phyloP scores from a whole-genome alignment of 1,284 basidiomycete species.

The Coriolopsis trogii region DNA sequence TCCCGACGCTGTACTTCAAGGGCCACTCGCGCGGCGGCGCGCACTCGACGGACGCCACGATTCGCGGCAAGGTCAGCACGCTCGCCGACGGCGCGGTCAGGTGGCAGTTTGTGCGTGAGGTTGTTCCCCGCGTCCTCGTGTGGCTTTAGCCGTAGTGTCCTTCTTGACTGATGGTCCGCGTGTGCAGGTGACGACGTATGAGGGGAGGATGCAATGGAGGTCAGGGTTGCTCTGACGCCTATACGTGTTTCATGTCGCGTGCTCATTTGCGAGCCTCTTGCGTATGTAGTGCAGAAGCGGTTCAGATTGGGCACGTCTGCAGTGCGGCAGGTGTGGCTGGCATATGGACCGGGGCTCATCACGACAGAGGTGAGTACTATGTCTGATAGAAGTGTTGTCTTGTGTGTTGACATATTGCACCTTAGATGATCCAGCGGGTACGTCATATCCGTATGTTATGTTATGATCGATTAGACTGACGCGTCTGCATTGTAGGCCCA shows the following conservation, averaged over 20 bases:
- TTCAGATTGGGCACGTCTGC: slow-evolving; percentile 62
- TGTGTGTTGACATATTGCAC: neutral
- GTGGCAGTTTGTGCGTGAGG: slow-evolving; percentile 63
- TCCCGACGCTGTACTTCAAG: slow-evolving; percentile 56
- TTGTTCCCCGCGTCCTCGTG: slow-evolving; percentile 8
- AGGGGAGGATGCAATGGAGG: slow-evolving; percentile 32
- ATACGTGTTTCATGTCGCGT: neutral
- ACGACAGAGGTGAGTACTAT: slow-evolving; percentile 51
- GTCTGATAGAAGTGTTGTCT: neutral
- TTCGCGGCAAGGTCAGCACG: slow-evolving; percentile 62
- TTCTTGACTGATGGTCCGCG: neutral
- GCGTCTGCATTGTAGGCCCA: slow-evolving; percentile 43
- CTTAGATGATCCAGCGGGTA: slow-evolving; percentile 65
- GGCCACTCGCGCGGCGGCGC: slow-evolving; percentile 48
- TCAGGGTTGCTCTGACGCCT: too few relatives aligned
- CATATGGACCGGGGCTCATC: slow-evolving; percentile 63
- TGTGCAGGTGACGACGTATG: slow-evolving; percentile 27
- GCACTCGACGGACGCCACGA: slow-evolving; percentile 39
- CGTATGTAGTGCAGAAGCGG: slow-evolving; percentile 52
- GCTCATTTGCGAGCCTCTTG: neutral
- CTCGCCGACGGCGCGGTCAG: slow-evolving; percentile 53
- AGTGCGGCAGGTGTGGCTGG: slow-evolving; percentile 68
- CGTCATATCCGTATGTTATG: slow-evolving; percentile 22
- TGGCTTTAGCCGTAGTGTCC: neutral
- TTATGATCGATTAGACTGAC: neutral